Percentiles rank a stretch among this genome's conserved stretches.
Conservation (phyloP, 495 filamentous ascomycete species). For the Trichocladium uniseriatum region DNA sequence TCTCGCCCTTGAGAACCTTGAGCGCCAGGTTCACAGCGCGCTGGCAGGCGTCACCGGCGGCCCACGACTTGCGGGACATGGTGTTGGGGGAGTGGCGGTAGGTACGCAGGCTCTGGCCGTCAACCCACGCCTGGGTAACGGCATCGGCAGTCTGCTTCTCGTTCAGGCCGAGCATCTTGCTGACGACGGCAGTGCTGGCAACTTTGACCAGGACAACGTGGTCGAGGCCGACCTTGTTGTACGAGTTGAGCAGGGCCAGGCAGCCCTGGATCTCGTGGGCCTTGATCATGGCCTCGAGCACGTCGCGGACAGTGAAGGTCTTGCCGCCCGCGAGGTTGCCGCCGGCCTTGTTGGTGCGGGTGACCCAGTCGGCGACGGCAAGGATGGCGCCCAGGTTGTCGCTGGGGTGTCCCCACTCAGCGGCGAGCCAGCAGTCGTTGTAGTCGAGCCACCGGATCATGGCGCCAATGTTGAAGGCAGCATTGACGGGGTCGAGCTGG, state of each 20-base stretch:
- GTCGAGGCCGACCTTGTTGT: conserved; percentile 95
- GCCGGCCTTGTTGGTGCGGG: conserved; percentile 87
- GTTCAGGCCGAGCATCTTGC: conserved; percentile 82
- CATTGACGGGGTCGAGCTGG: conserved; percentile 89
- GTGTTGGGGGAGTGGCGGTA: conserved; percentile 97
- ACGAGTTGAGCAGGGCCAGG: conserved; percentile 92
- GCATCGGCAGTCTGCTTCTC: conserved; percentile 91
- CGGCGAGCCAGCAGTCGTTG: conserved; percentile 99
- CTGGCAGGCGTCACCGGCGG: conserved; percentile 94
- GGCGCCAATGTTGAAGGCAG: conserved; percentile 96
- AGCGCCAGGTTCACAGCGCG: conserved; percentile 88
- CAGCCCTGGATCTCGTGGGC: conserved; percentile 99
- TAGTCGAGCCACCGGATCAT: conserved; percentile 99
- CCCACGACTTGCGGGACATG: conserved; percentile 99
- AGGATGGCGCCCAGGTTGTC: conserved; percentile 57
- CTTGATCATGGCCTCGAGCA: conserved; percentile 98
- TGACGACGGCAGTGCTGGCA: conserved; percentile 85
- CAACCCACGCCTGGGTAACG: conserved; percentile 93
- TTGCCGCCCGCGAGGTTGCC: conserved; percentile 79
- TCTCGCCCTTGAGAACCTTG: conserved; percentile 87
- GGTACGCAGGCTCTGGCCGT: conserved; percentile 90
- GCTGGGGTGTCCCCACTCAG: conserved; percentile 89
- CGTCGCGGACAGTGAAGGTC: conserved; percentile 75
- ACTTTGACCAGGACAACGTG: conserved; percentile 98
- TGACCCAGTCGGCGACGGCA: conserved; percentile 93